Evolutionary conservation across 1,139 yeast species (phyloP).

Genomic region (Nadsonia commutata): DNA sequence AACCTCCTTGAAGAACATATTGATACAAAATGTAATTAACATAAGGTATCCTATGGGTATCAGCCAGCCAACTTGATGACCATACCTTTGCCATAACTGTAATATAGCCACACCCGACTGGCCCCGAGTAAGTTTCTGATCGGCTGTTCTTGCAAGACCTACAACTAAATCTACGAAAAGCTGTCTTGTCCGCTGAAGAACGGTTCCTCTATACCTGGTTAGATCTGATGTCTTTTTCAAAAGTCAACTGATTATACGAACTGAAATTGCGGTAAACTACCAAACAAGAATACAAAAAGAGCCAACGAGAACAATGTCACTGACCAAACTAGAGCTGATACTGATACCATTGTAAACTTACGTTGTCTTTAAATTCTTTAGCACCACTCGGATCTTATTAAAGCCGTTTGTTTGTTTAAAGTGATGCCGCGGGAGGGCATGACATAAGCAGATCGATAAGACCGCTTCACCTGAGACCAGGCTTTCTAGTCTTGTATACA

Average conservation of each 20-base stretch:
- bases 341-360: too few species aligned
- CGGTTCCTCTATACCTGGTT: conserved; percentile 6
- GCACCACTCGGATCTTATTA: too few species aligned
- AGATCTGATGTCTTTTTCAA: conserved; percentile 6
- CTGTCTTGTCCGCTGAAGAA: background rate
- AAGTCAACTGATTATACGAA: conserved; percentile 8
- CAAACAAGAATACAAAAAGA: conserved; percentile 30
- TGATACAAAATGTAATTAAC: conserved; percentile 33
- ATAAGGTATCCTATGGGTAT: conserved; percentile 37
- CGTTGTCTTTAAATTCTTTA: too few species aligned
- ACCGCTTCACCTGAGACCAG: too few species aligned
- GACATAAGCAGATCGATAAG: too few species aligned
- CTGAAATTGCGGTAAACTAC: conserved; percentile 38
- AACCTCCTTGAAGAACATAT: conserved; percentile 31
- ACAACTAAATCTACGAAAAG: background rate
- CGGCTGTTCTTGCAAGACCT: background rate
- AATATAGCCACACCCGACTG: background rate
- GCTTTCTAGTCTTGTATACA: too few species aligned
- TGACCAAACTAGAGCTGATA: background rate
- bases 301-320: conserved; percentile 14
- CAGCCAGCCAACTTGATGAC: conserved; percentile 14
- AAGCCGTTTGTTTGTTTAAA: too few species aligned
- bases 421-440: too few species aligned
- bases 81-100: conserved; percentile 1
- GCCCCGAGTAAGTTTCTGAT: conserved; percentile 2